Evolutionary conservation across 148 eudicot genomes (phyloP), one percentile per base, ranked within the genome.

Genomic region (Diospyros kaki): DNA sequence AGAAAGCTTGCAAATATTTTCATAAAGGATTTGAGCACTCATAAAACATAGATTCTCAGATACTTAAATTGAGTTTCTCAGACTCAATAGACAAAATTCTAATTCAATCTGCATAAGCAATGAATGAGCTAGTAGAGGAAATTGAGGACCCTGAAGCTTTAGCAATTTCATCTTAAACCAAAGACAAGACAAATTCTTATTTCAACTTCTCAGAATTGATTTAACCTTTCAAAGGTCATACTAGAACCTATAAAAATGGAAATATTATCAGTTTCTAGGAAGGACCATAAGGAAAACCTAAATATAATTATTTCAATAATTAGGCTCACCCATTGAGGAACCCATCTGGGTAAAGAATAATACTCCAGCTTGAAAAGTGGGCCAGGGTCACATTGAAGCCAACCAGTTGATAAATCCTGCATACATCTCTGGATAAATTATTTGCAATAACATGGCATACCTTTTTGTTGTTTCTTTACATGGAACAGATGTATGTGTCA

Each of bases 311-410:
- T 9, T n/a, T n/a, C 11, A 58, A 18, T 9, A 2, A 42, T 15
- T 12, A 51, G 12, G 48, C 73, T 85, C 81, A 93, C 98, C 97
- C 89, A 91, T 65, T 76, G 77, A 69, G 93, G 86, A 74, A 89
- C 42, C 92, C 89, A 85, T 69, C 80, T 77, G 13, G 92, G 94
- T 62, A 94, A 66, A 56, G 80, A 71, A 74, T 79, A 88, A 71
- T 79, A 71, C 76, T 91, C 97, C 5, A 94, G 93, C 76, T 81
- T 89, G 75, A 89, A 94, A 71, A 91, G 67, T 11, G 84, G 86
- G 41, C 89, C 97, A 55, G 98, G 98, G 84, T 94, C 96, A 82
- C 98, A 94, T 59, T 94, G 85, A 76, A 94, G 98, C 98, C 98
- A 94, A 50, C 93, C 91, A 83, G 94, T 89, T 40, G 98, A 88